Evolutionary conservation across 2,329 filamentous ascomycete species (phyloP), one percentile per base, ranked within the genome.

Genomic region (Aspergillus thermomutatus): DNA sequence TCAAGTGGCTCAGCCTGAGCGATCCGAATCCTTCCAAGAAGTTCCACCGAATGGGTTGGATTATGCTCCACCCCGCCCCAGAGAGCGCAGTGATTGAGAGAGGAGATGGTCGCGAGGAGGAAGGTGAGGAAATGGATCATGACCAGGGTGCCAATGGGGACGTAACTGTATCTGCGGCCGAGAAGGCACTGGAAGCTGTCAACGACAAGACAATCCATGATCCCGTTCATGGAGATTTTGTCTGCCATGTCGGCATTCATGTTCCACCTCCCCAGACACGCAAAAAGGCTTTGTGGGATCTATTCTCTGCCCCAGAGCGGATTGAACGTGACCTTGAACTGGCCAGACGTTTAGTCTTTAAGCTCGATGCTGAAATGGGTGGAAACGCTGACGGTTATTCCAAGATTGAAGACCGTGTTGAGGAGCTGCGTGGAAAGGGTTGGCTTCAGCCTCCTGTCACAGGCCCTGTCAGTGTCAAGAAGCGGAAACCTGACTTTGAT

Each of bases 171-270:
- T 74, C 71, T 34, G 89, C 88, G 2, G 91, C 92, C 0, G 90
- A 96, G 48, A 93, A 90, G 69, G 93, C 93, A 1, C 82, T 97
- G 0, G 91, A 94, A 60, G 91, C 92, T n/a, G 88, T 99, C 66
- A 97, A 99, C 68, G 91, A 92, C 64, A 97, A 99, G 79, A 96
- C 92, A 0, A 96, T 99, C 60, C 91, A 96, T 68, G 94, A 99
- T 69, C 89, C 96, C 64, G 87, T 89, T 49, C 89, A 93, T 52
- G 94, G 94, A 43, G 94, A 99, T 72, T 99, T 99, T 72, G 93
- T 93, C 28, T 97, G 94, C 70, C 94, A 99, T 69, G 94, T 97
- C 50, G 94, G 94, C 58, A 90, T 99, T 23, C 94, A 99, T 75
- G 92, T 92, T 59, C 92, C 94, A 3, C 92, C 93, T 2, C 83